phyloP scores from a whole-genome alignment of 1,284 basidiomycete species.

The Tylopilus sp. region DNA sequence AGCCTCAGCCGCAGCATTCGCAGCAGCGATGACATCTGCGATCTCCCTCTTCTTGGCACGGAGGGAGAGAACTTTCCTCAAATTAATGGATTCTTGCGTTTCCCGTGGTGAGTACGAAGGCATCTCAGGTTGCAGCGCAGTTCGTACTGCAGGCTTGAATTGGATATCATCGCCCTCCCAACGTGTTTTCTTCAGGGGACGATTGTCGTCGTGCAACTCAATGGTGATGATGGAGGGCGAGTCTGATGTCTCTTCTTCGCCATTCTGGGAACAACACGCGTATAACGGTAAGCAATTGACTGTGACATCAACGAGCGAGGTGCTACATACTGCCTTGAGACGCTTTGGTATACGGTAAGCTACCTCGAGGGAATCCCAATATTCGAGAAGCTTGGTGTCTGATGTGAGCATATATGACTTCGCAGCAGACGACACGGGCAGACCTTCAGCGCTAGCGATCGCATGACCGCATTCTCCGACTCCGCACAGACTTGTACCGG shows the following conservation, averaged over 20 bases:
- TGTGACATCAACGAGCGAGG: neutral
- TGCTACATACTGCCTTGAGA: constrained; percentile 41
- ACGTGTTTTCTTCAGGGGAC: constrained; percentile 34
- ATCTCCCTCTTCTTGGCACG: constrained; percentile 27
- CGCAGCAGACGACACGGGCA: constrained; percentile 8
- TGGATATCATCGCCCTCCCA: constrained; percentile 25
- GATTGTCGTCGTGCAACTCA: constrained; percentile 26
- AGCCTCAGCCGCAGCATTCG: constrained; percentile 43
- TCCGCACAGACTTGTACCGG: constrained; percentile 57
- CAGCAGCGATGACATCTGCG: constrained; percentile 48
- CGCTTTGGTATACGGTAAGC: constrained; percentile 86
- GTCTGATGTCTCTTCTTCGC: constrained; percentile 24
- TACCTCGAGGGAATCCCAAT: constrained; percentile 74
- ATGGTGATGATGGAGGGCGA: constrained; percentile 14
- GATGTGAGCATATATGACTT: constrained; percentile 1
- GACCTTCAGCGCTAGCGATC: constrained; percentile 58
- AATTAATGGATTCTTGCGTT: neutral
- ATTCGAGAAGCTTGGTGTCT: constrained; percentile 52
- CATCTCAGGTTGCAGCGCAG: neutral
- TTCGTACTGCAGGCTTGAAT: constrained; percentile 12
- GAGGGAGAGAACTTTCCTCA: too few relatives aligned
- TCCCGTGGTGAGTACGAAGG: neutral
- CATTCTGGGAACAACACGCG: constrained; percentile 21
- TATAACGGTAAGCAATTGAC: neutral
- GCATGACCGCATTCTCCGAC: constrained; percentile 56